Conservation (phyloP, 805 yeast genomes). For the Candida xyloterini region DNA sequence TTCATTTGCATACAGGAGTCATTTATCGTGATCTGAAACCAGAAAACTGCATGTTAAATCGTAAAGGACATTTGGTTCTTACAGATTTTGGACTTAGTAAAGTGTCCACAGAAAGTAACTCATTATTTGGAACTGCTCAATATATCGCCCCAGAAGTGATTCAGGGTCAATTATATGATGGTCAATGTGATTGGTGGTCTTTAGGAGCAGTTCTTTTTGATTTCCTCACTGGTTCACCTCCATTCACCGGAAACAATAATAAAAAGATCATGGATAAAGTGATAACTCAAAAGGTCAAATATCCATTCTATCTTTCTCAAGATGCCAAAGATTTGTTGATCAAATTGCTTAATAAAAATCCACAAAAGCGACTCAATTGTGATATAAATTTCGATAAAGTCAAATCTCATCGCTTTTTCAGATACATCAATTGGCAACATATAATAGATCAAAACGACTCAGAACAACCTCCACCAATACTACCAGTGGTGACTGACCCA, state of each 20-base stretch:
- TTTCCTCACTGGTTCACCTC: constrained; percentile 82
- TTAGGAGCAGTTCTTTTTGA: constrained; percentile 80
- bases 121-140: constrained; percentile 75
- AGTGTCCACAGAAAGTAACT: constrained; percentile 43
- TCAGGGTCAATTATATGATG: constrained; percentile 72
- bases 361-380: constrained; percentile 59
- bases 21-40: constrained; percentile 89
- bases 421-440: constrained; percentile 68
- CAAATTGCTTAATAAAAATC: constrained; percentile 66
- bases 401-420: constrained; percentile 68
- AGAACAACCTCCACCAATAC: constrained; percentile 74
- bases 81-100: constrained; percentile 84
- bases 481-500: constrained; percentile 81
- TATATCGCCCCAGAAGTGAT: constrained; percentile 90
- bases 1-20: constrained; percentile 69
- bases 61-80: constrained; percentile 73
- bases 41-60: constrained; percentile 78
- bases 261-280: constrained; percentile 75
- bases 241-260: constrained; percentile 81
- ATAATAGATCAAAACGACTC: constrained; percentile 47
- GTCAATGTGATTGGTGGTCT: constrained; percentile 89
- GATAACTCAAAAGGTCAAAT: constrained; percentile 56
- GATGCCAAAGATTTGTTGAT: constrained; percentile 77
- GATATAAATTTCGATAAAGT: constrained; percentile 53
- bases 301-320: constrained; percentile 73